Evolutionary conservation across 257 asterid genomes (phyloP).

Genomic region (Linaria vulgaris): DNA sequence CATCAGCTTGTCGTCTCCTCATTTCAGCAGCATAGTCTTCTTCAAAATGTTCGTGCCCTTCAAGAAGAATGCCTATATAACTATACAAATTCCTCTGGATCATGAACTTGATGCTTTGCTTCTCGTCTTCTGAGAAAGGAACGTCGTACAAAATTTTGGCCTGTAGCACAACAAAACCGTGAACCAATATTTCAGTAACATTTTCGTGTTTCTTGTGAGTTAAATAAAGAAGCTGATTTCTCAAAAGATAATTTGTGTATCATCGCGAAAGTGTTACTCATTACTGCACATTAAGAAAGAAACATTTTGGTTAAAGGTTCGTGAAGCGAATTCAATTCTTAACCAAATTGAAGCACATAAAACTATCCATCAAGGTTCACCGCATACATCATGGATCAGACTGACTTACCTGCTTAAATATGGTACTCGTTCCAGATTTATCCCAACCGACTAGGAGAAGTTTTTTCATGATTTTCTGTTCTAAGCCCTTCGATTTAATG

Average conservation of each 20-base stretch:
- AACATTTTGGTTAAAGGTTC: too few species aligned
- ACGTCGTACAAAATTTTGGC: slow-evolving; percentile 67
- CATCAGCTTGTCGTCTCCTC: slow-evolving; percentile 38
- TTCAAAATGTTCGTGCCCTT: slow-evolving; percentile 71
- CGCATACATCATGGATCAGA: too few species aligned
- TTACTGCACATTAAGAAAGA: too few species aligned
- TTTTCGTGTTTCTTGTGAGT: background rate
- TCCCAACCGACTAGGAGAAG: slow-evolving; percentile 77
- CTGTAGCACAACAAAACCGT: slow-evolving; percentile 39
- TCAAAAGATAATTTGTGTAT: too few species aligned
- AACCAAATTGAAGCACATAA: slow-evolving; percentile 7
- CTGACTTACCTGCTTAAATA: slow-evolving; percentile 78
- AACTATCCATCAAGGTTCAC: too few species aligned
- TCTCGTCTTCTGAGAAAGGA: slow-evolving; percentile 82
- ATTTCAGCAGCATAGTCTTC: slow-evolving; percentile 50
- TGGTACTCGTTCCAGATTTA: slow-evolving; percentile 85
- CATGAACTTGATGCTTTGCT: slow-evolving; percentile 56
- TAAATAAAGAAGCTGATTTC: too few species aligned
- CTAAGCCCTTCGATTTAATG: slow-evolving; percentile 24
- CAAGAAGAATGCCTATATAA: slow-evolving; percentile 72
- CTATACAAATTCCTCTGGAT: slow-evolving; percentile 76
- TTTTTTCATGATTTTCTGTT: slow-evolving; percentile 38
- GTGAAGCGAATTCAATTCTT: background rate
- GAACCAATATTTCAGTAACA: slow-evolving; percentile 17
- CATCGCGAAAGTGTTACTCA: too few species aligned